Percentiles rank a stretch among this genome's conserved stretches.
phyloP scores from a whole-genome alignment of 116 monocot species.

The Zostera marina region DNA sequence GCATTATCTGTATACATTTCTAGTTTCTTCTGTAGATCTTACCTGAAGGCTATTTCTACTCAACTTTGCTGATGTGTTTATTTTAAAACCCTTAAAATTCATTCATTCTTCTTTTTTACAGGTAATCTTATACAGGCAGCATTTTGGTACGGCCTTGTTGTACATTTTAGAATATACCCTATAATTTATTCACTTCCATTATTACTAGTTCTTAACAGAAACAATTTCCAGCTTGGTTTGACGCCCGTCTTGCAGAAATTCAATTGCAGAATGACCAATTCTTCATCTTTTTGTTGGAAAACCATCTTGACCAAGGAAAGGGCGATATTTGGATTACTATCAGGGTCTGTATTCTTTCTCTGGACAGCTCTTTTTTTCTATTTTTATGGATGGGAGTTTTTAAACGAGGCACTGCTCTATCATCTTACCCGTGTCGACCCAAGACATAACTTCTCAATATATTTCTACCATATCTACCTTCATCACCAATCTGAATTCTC shows the following conservation, averaged over 20 bases:
- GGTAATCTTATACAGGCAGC: slow-evolving; percentile 68
- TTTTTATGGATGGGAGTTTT: slow-evolving; percentile 85
- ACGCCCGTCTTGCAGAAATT: slow-evolving; percentile 19
- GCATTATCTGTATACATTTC: too few relatives aligned
- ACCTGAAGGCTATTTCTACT: too few relatives aligned
- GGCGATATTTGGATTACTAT: slow-evolving; percentile 65
- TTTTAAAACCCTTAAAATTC: not conserved
- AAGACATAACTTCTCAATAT: slow-evolving; percentile 95
- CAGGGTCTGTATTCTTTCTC: slow-evolving; percentile 58
- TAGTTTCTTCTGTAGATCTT: too few relatives aligned
- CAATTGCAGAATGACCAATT: not conserved
- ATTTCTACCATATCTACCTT: slow-evolving; percentile 94
- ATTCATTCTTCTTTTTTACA: slow-evolving; percentile 13
- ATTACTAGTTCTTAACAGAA: slow-evolving; percentile 32
- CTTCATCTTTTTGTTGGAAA: slow-evolving; percentile 6
- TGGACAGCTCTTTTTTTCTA: slow-evolving; percentile 59
- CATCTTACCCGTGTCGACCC: slow-evolving; percentile 91
- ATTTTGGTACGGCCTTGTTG: slow-evolving; percentile 88
- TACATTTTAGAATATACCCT: slow-evolving; percentile 93
- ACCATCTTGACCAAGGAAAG: slow-evolving; percentile 36
- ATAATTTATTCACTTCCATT: slow-evolving; percentile 82
- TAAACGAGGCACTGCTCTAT: slow-evolving; percentile 82
- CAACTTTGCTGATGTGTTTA: not conserved
- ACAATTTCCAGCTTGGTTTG: slow-evolving; percentile 5
- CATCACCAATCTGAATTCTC: slow-evolving; percentile 73